A percentile compares a stretch with the other conserved stretches of the same genome.
These are phyloP conservation scores for Zygoascus ofunaensis DNA, from an alignment of 805 yeast genomes.

Conservation along the genomic window DNA sequence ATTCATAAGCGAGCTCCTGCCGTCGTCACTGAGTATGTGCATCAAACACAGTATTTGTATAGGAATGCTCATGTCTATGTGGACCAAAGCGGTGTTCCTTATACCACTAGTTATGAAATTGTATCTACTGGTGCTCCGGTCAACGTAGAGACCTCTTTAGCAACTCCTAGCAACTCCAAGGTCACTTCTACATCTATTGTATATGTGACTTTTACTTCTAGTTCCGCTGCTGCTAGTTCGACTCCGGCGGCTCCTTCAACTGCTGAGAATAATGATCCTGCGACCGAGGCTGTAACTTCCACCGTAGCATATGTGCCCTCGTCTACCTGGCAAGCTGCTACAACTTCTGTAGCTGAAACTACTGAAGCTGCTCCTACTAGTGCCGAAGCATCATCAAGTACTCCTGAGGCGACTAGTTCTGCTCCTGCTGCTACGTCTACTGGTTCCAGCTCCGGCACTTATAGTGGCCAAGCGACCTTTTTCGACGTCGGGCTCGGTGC, in stretches of 20 bases:
- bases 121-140: constrained; percentile 15
- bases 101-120: constrained; percentile 15
- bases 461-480: constrained; percentile 20
- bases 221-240: constrained; percentile 9
- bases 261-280: constrained; percentile 8
- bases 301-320: constrained; percentile 10
- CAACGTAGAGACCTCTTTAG: constrained; percentile 5
- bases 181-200: constrained; percentile 7
- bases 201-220: constrained; percentile 9
- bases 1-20: constrained; percentile 14
- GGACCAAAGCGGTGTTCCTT: constrained; percentile 20
- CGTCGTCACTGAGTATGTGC: constrained; percentile 13
- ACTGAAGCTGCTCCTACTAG: constrained; percentile 10
- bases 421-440: constrained; percentile 13
- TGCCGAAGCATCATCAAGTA: constrained; percentile 8
- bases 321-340: constrained; percentile 8
- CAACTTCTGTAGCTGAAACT: constrained; percentile 12
- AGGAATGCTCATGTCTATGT: constrained; percentile 20
- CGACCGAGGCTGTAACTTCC: constrained; percentile 5
- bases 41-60: constrained; percentile 17
- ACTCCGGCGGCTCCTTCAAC: constrained; percentile 10
- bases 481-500: constrained; percentile 36
- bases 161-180: constrained; percentile 6
- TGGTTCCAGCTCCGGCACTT: constrained; percentile 19
- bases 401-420: constrained; percentile 8